Evolutionary conservation across 2,329 filamentous ascomycete genomes (phyloP).

Genomic region (Monascus ruber): DNA sequence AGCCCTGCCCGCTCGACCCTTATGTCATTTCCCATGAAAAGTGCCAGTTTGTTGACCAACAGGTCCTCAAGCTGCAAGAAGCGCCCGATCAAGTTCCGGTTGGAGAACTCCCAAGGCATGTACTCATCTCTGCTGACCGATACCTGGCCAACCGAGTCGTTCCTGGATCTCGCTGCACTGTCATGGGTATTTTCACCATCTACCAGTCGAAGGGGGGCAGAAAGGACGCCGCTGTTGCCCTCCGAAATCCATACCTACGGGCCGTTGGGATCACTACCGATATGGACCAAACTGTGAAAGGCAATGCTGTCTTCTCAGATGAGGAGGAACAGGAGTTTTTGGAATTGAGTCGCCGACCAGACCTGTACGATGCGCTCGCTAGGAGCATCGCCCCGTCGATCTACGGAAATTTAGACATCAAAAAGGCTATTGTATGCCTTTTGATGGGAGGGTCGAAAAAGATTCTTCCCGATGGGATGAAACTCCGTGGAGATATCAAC

Average conservation of each 20-base stretch:
- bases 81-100: slow-evolving; percentile 96
- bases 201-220: slow-evolving; percentile 87
- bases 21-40: slow-evolving; percentile 94
- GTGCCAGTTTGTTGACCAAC: slow-evolving; percentile 91
- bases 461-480: slow-evolving; percentile 95
- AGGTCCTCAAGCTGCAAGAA: slow-evolving; percentile 95
- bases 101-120: slow-evolving; percentile 86
- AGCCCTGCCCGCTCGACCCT: slow-evolving; percentile 81
- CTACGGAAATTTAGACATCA: slow-evolving; percentile 91
- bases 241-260: slow-evolving; percentile 86
- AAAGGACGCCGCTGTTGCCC: slow-evolving; percentile 76
- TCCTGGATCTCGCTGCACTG: slow-evolving; percentile 82
- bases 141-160: slow-evolving; percentile 94
- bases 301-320: slow-evolving; percentile 72
- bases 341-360: slow-evolving; percentile 78
- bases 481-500: slow-evolving; percentile 93
- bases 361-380: slow-evolving; percentile 84
- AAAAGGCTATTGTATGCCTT: slow-evolving; percentile 90
- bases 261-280: slow-evolving; percentile 89
- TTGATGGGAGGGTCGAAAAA: slow-evolving; percentile 95
- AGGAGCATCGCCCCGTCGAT: slow-evolving; percentile 94
- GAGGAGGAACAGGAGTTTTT: slow-evolving; percentile 95
- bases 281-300: slow-evolving; percentile 78
- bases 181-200: slow-evolving; percentile 97
- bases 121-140: slow-evolving; percentile 89